Percentiles rank a stretch among this genome's conserved stretches.
phyloP scores from a whole-genome alignment of 305 asterid genomes.

The Lippia alba region DNA sequence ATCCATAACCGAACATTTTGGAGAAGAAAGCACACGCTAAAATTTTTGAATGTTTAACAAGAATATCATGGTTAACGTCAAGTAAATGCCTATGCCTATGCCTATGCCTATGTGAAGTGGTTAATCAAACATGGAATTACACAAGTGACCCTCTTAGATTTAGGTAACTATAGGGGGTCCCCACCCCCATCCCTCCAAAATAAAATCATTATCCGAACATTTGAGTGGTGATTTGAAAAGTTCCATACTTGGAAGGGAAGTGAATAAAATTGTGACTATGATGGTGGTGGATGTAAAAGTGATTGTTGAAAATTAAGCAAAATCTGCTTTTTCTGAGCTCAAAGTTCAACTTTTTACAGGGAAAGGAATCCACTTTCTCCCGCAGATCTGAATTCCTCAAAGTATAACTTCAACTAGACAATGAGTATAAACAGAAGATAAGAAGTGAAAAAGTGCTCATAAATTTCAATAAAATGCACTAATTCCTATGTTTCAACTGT shows the following conservation, averaged over 20 bases:
- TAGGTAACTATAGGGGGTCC: background rate
- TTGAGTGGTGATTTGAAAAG: background rate
- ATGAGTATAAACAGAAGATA: background rate
- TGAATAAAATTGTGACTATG: background rate
- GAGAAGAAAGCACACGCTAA: too few relatives aligned
- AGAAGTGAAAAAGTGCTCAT: too few relatives aligned
- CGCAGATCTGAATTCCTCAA: background rate
- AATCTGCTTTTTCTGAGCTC: background rate
- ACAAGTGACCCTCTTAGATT: too few relatives aligned
- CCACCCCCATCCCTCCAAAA: background rate
- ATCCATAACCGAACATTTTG: too few relatives aligned
- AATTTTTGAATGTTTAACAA: too few relatives aligned
- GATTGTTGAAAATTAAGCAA: background rate
- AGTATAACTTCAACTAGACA: background rate
- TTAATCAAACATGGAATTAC: too few relatives aligned
- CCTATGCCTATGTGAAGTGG: too few relatives aligned
- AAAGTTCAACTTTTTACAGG: background rate
- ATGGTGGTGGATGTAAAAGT: background rate
- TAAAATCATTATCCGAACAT: background rate
- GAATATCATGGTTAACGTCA: too few relatives aligned
- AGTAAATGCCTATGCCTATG: too few relatives aligned
- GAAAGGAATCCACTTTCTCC: background rate
- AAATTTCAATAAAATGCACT: background rate
- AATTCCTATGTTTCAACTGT: background rate
- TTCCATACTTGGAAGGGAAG: background rate